Base-by-base conservation (phyloP, 78 protist genomes). In the Mastigamoeba balamuthi region DNA sequence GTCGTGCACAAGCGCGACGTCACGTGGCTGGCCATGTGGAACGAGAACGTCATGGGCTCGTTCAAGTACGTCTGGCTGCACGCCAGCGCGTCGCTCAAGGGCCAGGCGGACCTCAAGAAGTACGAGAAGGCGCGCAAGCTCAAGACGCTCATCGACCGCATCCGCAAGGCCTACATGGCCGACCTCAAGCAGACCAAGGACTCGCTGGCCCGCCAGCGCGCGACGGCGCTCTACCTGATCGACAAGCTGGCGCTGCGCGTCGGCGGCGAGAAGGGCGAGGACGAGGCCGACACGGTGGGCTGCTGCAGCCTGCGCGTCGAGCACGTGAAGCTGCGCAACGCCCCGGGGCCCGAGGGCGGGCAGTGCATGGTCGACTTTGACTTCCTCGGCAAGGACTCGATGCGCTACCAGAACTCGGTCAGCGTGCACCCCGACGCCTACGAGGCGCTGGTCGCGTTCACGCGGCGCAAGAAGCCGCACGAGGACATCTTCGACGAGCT, bases 231-330 rank as follows among this genome's bases (percentile, higher is more conserved):
- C 30, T 95, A 90, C 70, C 36, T 96, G 4, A 97, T 97, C 48
- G 99, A 97, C 67, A 83, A 69, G 39, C 86, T 97, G 42, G 99
- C 99, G 0, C 91, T 98, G 3, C 92, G 99, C 38, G 97, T 84
- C 39, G 99, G 99, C 58, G 86, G 85, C 74, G 99, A 96, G 58
- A 97, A 97, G 85, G 94, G 86, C 69, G 89, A 88, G 7, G 91
- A 95, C 44, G 89, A 94, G 41, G 99, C 99, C 23, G 99, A 98
- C 78, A 97, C 99, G 0, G 99, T 98, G 1, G 99, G 99, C 63
- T 93, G 98, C 69, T 94, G 97, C 78, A 88, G 97, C 0, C 85
- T 98, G 5, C 86, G 98, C 5, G 84, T 83, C 23, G 99, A 95
- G 72, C 99, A 98, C 71, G 75, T 98, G 44, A 38, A 8, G 6